Base-by-base conservation (phyloP, 352 stramenopile genomes). In the Phytopythium montanum region DNA sequence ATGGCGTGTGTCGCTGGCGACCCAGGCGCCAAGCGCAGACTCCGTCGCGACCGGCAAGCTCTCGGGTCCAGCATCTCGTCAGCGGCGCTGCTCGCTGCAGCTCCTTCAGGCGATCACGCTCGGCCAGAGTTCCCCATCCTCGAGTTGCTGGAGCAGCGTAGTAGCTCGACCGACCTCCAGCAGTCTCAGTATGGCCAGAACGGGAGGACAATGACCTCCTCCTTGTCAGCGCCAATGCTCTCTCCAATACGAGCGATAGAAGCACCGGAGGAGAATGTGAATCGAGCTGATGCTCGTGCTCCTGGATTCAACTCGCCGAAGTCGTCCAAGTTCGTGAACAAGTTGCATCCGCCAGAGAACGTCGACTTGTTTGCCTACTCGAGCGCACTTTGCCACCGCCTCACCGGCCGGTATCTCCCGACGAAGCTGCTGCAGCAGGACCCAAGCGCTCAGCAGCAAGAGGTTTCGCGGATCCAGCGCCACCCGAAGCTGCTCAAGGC, bases 341-440 rank as follows among this genome's bases (percentile, higher is more conserved):
- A 59, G 0, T 54, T 90, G 3, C 68, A 85, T 0, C 54, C 60
- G 6, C 69, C 81, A 1, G 79, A 92, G 57, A 88, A 82, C 54
- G 73, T 79, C 0, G 77, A 90, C 55, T 54, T 92, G 12, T 92
- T 92, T 50, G 60, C 76, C 8, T 92, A 92, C 44, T 63, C 78
- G 3, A 92, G 81, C 53, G 65, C 82, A 7, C 57, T 92, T 3
- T 88, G 81, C 41, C 72, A 92, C 34, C 72, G 82, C 0, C 68
- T 88, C 38, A 88, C 82, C 2, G 82, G 82, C 14, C 64, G 71
- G 31, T 92, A 90, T 66, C 54, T 92, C 61, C 65, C 79, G 0
- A 68, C 67, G 5, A 50, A 71, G 21, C 42, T 81, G 26, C 55
- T 92, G 6, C 73, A 82, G 31, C 64, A 57, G 21, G 74, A 88